phyloP scores from a whole-genome alignment of 768 basidiomycete genomes.

The Mycena rosella region DNA sequence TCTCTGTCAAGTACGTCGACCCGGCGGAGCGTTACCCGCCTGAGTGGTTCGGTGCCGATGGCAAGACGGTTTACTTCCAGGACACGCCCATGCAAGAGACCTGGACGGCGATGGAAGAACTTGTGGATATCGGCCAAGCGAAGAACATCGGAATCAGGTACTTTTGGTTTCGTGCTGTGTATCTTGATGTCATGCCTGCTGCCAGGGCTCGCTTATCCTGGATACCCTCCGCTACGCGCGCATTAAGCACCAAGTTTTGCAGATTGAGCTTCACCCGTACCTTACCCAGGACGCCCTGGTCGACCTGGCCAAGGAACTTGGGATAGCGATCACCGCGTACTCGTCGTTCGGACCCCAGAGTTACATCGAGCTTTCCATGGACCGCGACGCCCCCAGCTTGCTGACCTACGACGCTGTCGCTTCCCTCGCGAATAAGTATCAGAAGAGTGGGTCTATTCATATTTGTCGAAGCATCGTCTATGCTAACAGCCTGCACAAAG shows the following conservation, averaged over 20 bases:
- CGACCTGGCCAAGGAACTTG: conserved; percentile 65
- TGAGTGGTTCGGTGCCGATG: conserved; percentile 84
- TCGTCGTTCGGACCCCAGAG: conserved; percentile 63
- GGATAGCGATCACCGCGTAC: conserved; percentile 77
- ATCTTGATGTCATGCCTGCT: conserved; percentile 42
- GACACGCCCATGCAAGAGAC: conserved; percentile 85
- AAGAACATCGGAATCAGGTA: conserved; percentile 88
- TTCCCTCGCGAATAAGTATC: conserved; percentile 60
- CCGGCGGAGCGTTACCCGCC: conserved; percentile 82
- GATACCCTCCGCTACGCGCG: conserved; percentile 87
- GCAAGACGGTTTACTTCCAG: conserved; percentile 55
- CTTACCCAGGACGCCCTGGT: conserved; percentile 71
- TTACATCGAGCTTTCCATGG: conserved; percentile 76
- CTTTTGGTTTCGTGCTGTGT: conserved; percentile 17
- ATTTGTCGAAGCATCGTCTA: background rate
- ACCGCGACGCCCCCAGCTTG: conserved; percentile 64
- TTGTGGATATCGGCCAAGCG: conserved; percentile 76
- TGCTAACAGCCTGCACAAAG: conserved; percentile 45
- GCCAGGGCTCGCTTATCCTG: conserved; percentile 75
- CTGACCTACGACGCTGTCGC: conserved; percentile 62
- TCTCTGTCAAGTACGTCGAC: conserved; percentile 85
- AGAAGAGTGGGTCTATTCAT: conserved; percentile 58
- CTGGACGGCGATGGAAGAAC: conserved; percentile 85
- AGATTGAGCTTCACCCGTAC: conserved; percentile 81
- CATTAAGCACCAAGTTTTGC: conserved; percentile 76